phyloP scores from a whole-genome alignment of 2,329 filamentous ascomycete genomes.

The Diplocarpon rosae region DNA sequence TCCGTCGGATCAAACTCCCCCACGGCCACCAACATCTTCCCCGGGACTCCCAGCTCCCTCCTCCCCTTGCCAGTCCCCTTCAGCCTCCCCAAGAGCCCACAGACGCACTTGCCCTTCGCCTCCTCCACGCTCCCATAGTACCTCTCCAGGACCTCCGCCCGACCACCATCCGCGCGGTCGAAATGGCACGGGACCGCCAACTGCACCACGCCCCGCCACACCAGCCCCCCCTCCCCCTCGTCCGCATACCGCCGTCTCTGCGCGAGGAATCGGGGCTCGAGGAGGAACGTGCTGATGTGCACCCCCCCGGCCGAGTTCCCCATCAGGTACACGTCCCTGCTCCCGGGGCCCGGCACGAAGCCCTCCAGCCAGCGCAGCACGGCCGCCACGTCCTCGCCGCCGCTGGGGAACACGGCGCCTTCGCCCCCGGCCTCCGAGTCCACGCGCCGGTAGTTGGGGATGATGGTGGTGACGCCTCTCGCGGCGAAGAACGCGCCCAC shows the following conservation, averaged over 20 bases:
- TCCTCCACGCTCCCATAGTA: slow-evolving; percentile 18
- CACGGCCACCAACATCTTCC: slow-evolving; percentile 11
- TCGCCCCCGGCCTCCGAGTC: slow-evolving; percentile 18
- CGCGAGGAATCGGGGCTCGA: slow-evolving; percentile 15
- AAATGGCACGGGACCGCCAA: slow-evolving; percentile 22
- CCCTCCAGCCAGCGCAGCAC: slow-evolving; percentile 19
- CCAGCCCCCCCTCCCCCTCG: slow-evolving; percentile 1
- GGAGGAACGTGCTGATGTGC: slow-evolving; percentile 23
- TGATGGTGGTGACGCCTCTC: slow-evolving; percentile 19
- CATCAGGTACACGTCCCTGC: slow-evolving; percentile 20
- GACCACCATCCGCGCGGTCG: neutral
- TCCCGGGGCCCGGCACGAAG: slow-evolving; percentile 3
- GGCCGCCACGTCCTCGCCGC: slow-evolving; percentile 22
- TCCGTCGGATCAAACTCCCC: slow-evolving; percentile 23
- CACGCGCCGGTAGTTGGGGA: slow-evolving; percentile 24
- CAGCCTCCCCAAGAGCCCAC: slow-evolving; percentile 16
- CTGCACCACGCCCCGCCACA: slow-evolving; percentile 18
- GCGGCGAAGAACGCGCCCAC: slow-evolving; percentile 23
- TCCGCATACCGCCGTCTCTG: slow-evolving; percentile 14
- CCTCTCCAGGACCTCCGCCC: slow-evolving; percentile 10
- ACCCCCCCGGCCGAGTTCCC: slow-evolving; percentile 27
- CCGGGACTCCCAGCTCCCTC: slow-evolving; percentile 16
- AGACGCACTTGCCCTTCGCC: slow-evolving; percentile 10
- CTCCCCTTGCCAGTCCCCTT: slow-evolving; percentile 12
- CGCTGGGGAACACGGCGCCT: slow-evolving; percentile 21